These are phyloP conservation scores for Effrenium voratum DNA, from an alignment of 73 alveolate genomes.

Conservation along the genomic window DNA sequence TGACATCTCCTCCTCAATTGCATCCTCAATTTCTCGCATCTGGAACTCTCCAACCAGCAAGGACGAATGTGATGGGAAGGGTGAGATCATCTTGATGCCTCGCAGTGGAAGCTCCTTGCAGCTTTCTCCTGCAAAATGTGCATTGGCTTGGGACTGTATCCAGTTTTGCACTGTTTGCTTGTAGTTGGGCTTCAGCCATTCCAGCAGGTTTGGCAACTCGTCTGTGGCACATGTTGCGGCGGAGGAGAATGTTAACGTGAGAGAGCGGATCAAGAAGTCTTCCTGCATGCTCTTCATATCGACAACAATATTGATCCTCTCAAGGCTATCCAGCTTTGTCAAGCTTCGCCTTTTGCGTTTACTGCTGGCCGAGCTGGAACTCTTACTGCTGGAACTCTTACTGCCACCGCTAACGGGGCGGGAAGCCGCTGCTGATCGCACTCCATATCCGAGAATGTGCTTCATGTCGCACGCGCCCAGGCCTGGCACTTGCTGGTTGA, in stretches of 20 bases:
- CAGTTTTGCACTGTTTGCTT: background rate
- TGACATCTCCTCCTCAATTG: no score
- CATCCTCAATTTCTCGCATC: no score
- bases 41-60: no score
- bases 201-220: slow-evolving; percentile 42
- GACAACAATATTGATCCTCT: background rate
- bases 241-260: slow-evolving; percentile 7
- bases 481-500: no score
- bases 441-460: slow-evolving; percentile 23
- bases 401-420: background rate
- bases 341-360: background rate
- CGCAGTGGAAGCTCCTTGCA: background rate
- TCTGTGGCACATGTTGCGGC: background rate
- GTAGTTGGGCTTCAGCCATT: slow-evolving; percentile 58
- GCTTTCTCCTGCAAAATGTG: background rate
- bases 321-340: background rate
- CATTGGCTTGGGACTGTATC: background rate
- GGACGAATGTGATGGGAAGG: background rate
- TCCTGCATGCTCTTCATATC: background rate
- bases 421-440: background rate
- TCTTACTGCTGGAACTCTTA: background rate
- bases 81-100: background rate
- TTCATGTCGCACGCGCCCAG: no score
- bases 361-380: background rate
- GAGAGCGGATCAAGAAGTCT: slow-evolving; percentile 12